These are phyloP conservation scores for Trichoderma gracile DNA, from an alignment of 2,329 filamentous ascomycete species.

Conservation along the genomic window DNA sequence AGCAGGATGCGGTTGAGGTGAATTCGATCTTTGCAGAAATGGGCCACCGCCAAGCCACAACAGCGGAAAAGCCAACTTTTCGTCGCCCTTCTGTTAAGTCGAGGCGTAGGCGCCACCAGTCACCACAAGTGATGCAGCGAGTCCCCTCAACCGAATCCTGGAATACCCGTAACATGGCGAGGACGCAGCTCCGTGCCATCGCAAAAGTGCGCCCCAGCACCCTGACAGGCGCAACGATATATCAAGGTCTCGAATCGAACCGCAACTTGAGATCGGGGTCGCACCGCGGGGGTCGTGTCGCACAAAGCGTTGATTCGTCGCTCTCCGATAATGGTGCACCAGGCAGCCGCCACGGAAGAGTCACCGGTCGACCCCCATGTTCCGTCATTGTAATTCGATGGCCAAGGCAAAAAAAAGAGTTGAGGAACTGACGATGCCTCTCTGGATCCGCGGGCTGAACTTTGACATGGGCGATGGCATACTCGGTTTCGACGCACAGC, in stretches of 20 bases:
- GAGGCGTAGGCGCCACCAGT: neutral
- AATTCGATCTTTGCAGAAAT: neutral
- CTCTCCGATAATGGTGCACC: neutral
- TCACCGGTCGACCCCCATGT: neutral
- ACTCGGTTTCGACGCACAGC: neutral
- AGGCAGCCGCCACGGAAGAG: neutral
- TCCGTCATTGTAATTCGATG: neutral
- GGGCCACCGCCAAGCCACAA: neutral
- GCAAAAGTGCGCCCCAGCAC: neutral
- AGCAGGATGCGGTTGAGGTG: neutral
- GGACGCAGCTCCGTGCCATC: neutral
- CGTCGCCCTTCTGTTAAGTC: neutral
- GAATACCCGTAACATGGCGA: neutral
- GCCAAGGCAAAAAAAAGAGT: neutral
- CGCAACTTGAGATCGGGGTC: constrained; percentile 6
- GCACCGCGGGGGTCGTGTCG: constrained; percentile 23
- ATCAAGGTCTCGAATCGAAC: neutral
- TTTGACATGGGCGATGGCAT: constrained; percentile 14
- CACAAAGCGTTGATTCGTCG: constrained; percentile 16
- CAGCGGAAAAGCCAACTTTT: neutral
- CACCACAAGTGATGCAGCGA: neutral
- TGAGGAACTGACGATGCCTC: neutral
- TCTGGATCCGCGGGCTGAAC: neutral
- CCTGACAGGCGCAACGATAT: neutral
- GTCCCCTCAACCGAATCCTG: neutral